phyloP scores from a whole-genome alignment of 208 protist species.

The Trichomonas gallinae region DNA sequence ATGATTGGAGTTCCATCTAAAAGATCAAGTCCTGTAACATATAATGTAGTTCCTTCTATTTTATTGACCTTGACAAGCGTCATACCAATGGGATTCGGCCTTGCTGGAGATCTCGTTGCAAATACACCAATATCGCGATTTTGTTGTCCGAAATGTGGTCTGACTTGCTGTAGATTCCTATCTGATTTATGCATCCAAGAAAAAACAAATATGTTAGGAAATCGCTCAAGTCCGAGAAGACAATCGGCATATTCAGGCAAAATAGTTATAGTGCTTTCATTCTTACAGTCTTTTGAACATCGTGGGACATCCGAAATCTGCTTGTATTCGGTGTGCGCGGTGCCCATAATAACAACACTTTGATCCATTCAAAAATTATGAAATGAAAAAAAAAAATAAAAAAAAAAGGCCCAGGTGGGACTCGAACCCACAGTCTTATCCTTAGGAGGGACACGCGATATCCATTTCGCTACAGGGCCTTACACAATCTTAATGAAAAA shows the following conservation, averaged over 20 bases:
- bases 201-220: not conserved
- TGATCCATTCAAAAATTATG: not conserved
- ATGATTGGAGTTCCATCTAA: conserved; percentile 16
- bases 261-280: not conserved
- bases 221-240: not conserved
- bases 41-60: not conserved
- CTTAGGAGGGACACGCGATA: not conserved
- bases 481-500: too few species aligned
- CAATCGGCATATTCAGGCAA: not conserved
- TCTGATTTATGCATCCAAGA: not conserved
- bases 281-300: not conserved
- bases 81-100: not conserved
- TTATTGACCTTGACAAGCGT: not conserved
- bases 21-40: not conserved
- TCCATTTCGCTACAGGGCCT: not conserved
- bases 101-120: not conserved
- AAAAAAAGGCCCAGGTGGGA: not conserved
- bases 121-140: not conserved
- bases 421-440: not conserved
- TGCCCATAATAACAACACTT: not conserved
- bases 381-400: not conserved
- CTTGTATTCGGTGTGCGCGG: not conserved
- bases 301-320: not conserved
- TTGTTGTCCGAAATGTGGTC: not conserved
- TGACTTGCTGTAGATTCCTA: not conserved